Conservation (phyloP, 208 protist species). For the Crithidia acanthocephali region DNA sequence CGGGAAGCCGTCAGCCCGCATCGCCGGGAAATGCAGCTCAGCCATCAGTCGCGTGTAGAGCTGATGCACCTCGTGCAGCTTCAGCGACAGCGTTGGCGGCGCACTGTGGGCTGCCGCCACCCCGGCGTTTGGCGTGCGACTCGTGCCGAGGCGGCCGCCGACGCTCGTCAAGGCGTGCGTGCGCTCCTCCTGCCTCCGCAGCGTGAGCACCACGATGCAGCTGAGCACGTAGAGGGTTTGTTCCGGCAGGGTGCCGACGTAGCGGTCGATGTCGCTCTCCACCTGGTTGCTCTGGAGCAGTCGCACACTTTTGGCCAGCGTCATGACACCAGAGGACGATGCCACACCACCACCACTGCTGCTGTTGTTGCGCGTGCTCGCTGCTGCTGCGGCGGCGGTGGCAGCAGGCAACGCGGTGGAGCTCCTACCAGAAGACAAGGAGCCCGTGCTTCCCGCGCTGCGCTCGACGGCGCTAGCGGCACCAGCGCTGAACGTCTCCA, state of each 20-base stretch:
- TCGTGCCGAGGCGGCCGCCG: conserved; percentile 30
- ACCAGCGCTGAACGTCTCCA: conserved; percentile 23
- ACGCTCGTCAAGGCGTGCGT: conserved; percentile 28
- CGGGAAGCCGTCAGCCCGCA: conserved; percentile 56
- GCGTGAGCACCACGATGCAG: conserved; percentile 71
- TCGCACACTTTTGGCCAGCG: conserved; percentile 55
- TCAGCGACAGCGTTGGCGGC: conserved; percentile 37
- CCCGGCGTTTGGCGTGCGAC: conserved; percentile 19
- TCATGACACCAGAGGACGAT: conserved; percentile 33
- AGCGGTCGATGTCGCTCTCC: conserved; percentile 56
- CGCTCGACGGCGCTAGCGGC: neutral
- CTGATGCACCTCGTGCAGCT: conserved; percentile 61
- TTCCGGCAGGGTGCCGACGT: conserved; percentile 73
- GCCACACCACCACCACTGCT: neutral
- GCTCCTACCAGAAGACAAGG: conserved; percentile 27
- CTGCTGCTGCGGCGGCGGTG: neutral
- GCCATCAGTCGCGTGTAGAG: conserved; percentile 78
- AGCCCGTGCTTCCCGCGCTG: neutral
- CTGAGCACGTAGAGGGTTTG: conserved; percentile 78
- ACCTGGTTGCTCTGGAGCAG: conserved; percentile 49
- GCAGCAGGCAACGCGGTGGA: neutral
- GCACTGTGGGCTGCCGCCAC: conserved; percentile 4
- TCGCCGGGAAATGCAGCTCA: conserved; percentile 66
- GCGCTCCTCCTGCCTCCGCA: conserved; percentile 52
- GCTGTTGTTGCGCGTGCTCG: too few species aligned